Percentiles rank a stretch among this genome's conserved stretches.
These are phyloP conservation scores for Pythium aquatile DNA, from an alignment of 352 stramenopile species.

Conservation along the genomic window DNA sequence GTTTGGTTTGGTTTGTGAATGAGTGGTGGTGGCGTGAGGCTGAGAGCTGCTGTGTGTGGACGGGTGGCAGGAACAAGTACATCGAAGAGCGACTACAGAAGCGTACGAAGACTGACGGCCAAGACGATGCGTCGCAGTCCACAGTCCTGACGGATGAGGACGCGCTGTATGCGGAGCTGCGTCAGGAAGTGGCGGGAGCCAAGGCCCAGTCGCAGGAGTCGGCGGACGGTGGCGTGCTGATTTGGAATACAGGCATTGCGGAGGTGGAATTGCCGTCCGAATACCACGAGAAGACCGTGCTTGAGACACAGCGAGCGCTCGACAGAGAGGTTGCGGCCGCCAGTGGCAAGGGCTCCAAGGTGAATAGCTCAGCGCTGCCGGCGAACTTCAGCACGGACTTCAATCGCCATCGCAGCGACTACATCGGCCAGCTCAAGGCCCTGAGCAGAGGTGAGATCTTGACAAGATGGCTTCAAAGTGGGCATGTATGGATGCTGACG, in stretches of 20 bases:
- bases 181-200: slow-evolving; percentile 36
- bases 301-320: slow-evolving; percentile 50
- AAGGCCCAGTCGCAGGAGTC: slow-evolving; percentile 29
- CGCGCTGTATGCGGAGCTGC: slow-evolving; percentile 61
- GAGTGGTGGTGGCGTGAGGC: background rate
- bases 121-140: background rate
- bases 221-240: slow-evolving; percentile 61
- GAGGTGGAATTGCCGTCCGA: slow-evolving; percentile 67
- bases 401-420: slow-evolving; percentile 67
- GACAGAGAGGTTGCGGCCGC: slow-evolving; percentile 27
- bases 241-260: slow-evolving; percentile 77
- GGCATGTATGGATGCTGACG: background rate
- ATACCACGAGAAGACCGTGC: slow-evolving; percentile 52
- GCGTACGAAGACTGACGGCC: slow-evolving; percentile 25
- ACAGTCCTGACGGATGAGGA: slow-evolving; percentile 48
- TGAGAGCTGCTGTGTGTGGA: background rate
- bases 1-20: background rate
- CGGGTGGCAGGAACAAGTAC: slow-evolving; percentile 59
- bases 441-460: slow-evolving; percentile 47
- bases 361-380: slow-evolving; percentile 56
- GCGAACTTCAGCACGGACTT: slow-evolving; percentile 80
- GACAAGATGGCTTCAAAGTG: background rate
- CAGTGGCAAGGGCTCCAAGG: slow-evolving; percentile 16
- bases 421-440: slow-evolving; percentile 66
- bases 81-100: slow-evolving; percentile 75